Evolutionary conservation across 495 filamentous ascomycete species (phyloP).

Genomic region (Penicillium daleae): DNA sequence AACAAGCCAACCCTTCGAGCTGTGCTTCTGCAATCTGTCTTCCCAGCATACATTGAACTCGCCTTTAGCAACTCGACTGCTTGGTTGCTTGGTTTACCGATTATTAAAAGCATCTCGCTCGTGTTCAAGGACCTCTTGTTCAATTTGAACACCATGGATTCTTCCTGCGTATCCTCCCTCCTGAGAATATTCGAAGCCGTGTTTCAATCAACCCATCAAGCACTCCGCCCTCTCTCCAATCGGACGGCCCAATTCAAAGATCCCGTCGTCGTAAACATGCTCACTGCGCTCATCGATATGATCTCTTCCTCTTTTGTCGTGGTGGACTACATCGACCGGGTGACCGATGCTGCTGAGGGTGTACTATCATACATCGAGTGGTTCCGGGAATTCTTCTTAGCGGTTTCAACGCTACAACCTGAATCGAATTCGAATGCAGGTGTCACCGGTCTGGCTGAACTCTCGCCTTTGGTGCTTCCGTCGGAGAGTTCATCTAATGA

Average conservation of each 20-base stretch:
- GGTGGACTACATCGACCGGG: conserved; percentile 57
- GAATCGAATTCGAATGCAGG: background rate
- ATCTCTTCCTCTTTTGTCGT: conserved; percentile 51
- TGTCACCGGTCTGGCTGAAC: conserved; percentile 1
- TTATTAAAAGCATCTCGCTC: conserved; percentile 53
- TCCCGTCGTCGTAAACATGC: conserved; percentile 42
- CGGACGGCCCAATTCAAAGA: conserved; percentile 41
- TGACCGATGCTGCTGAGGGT: conserved; percentile 24
- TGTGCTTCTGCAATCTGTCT: conserved; percentile 60
- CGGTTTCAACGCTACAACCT: conserved; percentile 26
- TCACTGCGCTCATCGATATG: conserved; percentile 48
- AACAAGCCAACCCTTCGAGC: conserved; percentile 56
- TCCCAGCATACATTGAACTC: conserved; percentile 66
- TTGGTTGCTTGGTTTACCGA: conserved; percentile 62
- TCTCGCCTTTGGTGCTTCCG: background rate
- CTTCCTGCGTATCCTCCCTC: conserved; percentile 47
- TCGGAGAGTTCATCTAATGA: background rate
- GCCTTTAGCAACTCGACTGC: conserved; percentile 54
- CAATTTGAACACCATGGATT: conserved; percentile 52
- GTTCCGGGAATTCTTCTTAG: conserved; percentile 38
- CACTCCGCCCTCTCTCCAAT: conserved; percentile 37
- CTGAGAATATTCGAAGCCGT: conserved; percentile 47
- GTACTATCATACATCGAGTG: conserved; percentile 34
- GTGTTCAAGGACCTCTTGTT: conserved; percentile 53
- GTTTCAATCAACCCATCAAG: conserved; percentile 45